Percentiles rank a stretch among this genome's conserved stretches.
phyloP scores from a whole-genome alignment of 2,329 filamentous ascomycete genomes.

The Pseudohalonectria lignicola region DNA sequence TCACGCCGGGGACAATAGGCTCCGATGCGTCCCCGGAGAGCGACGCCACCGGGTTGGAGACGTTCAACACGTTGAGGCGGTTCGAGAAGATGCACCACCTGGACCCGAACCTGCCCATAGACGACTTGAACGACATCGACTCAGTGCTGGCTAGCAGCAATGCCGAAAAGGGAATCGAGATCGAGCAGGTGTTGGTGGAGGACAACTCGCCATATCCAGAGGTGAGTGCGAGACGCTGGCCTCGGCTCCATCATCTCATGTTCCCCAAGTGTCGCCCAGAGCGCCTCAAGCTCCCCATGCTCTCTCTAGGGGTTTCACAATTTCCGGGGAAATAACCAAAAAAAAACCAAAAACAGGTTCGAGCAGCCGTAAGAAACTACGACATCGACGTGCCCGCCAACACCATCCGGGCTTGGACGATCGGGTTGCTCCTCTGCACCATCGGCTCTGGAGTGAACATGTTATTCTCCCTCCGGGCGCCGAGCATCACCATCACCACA shows the following conservation, averaged over 20 bases:
- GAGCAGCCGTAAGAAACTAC: slow-evolving; percentile 52
- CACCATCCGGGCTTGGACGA: slow-evolving; percentile 49
- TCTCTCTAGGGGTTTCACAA: too few species aligned
- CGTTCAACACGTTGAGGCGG: slow-evolving; percentile 36
- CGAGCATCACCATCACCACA: slow-evolving; percentile 47
- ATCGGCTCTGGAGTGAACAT: slow-evolving; percentile 46
- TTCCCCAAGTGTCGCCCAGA: too few species aligned
- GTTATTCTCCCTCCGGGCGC: slow-evolving; percentile 48
- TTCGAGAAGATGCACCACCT: slow-evolving; percentile 51
- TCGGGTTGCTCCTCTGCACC: slow-evolving; percentile 46
- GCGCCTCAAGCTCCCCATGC: too few species aligned
- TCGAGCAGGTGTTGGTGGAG: slow-evolving; percentile 47
- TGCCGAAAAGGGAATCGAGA: slow-evolving; percentile 41
- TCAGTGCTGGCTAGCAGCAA: slow-evolving; percentile 42
- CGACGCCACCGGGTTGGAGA: slow-evolving; percentile 27
- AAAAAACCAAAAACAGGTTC: slow-evolving; percentile 31
- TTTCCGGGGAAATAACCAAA: too few species aligned
- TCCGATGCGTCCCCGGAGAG: too few species aligned
- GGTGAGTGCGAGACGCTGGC: slow-evolving; percentile 24
- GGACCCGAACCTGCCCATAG: slow-evolving; percentile 55
- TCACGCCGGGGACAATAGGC: background rate
- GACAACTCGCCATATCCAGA: slow-evolving; percentile 60
- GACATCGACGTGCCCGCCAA: slow-evolving; percentile 55
- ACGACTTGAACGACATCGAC: slow-evolving; percentile 50
- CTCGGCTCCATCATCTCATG: too few species aligned